phyloP scores from a whole-genome alignment of 2,329 filamentous ascomycete genomes.

The Calonectria hongkongensis region DNA sequence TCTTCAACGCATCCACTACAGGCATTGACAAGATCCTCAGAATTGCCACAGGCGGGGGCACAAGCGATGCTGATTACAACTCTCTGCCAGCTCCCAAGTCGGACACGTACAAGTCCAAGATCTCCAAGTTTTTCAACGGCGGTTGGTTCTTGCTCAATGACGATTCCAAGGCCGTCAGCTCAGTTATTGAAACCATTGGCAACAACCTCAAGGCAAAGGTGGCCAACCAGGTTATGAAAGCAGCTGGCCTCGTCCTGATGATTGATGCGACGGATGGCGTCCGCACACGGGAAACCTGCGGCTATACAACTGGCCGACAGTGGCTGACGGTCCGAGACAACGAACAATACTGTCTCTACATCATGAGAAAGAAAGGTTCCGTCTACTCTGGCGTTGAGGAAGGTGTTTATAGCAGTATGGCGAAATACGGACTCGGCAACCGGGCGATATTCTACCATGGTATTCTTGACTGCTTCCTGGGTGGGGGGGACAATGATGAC shows the following conservation, averaged over 20 bases:
- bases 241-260: background rate
- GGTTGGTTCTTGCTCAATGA: constrained; percentile 1
- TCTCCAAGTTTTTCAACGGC: constrained; percentile 13
- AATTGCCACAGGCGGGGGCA: background rate
- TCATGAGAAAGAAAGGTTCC: background rate
- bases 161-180: background rate
- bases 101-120: background rate
- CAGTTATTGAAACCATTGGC: background rate
- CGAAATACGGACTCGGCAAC: background rate
- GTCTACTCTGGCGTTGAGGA: background rate
- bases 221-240: constrained; percentile 14
- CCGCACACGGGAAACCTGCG: background rate
- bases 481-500: background rate
- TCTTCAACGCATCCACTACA: background rate
- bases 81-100: background rate
- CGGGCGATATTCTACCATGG: constrained; percentile 1
- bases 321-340: constrained; percentile 3
- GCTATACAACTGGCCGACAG: constrained; percentile 12
- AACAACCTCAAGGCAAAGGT: constrained; percentile 15
- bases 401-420: background rate
- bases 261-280: background rate
- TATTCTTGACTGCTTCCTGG: background rate
- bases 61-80: background rate
- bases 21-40: background rate
- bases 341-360: constrained; percentile 10